Evolutionary conservation across 2,329 filamentous ascomycete genomes (phyloP).

Genomic region (Didymella sp.): DNA sequence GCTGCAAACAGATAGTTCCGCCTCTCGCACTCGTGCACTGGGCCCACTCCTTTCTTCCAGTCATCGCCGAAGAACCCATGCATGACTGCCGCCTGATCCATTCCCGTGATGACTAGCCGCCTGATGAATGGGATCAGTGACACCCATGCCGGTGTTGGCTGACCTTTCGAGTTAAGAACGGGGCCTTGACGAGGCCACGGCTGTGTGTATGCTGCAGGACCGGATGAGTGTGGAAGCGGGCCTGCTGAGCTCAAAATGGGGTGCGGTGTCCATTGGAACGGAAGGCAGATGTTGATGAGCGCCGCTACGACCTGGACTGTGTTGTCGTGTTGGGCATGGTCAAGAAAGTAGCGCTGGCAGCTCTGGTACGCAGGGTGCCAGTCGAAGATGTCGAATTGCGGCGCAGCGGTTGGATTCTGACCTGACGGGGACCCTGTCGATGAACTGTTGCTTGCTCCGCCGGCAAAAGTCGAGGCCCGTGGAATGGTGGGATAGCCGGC

Average conservation of each 20-base stretch:
- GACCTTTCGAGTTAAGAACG: conserved; percentile 47
- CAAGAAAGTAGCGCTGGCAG: conserved; percentile 89
- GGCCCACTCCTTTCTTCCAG: conserved; percentile 80
- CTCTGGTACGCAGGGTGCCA: conserved; percentile 93
- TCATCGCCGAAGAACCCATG: conserved; percentile 98
- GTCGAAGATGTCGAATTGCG: conserved; percentile 79
- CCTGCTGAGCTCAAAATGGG: conserved; percentile 54
- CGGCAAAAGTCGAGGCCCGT: conserved; percentile 38
- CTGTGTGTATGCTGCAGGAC: conserved; percentile 44
- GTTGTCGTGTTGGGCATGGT: conserved; percentile 83
- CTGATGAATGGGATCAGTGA: conserved; percentile 89
- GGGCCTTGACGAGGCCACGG: conserved; percentile 54
- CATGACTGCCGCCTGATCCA: conserved; percentile 84
- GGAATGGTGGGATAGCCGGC: conserved; percentile 44
- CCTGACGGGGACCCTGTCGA: conserved; percentile 34
- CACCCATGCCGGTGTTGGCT: conserved; percentile 57
- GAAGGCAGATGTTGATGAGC: conserved; percentile 89
- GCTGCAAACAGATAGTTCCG: conserved; percentile 95
- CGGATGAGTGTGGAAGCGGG: conserved; percentile 41
- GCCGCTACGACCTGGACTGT: conserved; percentile 87
- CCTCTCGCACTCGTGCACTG: conserved; percentile 85
- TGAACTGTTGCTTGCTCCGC: conserved; percentile 32
- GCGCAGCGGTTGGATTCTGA: conserved; percentile 30
- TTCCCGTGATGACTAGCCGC: conserved; percentile 87
- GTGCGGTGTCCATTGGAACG: conserved; percentile 73